Percentiles rank a stretch among this genome's conserved stretches.
These are phyloP conservation scores for Blastobotrys terrestris DNA, from an alignment of 805 yeast species.

Conservation along the genomic window DNA sequence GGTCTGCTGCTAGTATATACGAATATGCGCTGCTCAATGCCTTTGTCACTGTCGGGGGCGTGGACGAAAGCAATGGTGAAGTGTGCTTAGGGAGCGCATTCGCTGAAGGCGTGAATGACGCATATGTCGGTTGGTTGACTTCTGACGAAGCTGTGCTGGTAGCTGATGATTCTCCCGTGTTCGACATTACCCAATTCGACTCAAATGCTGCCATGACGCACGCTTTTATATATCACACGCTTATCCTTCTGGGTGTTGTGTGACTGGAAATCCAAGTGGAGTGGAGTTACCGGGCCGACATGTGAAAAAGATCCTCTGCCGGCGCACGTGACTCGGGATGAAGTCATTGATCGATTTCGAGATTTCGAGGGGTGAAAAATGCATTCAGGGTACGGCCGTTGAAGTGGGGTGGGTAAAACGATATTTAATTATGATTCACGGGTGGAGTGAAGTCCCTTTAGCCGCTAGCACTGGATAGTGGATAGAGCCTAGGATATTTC, in stretches of 20 bases:
- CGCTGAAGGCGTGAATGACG: constrained; percentile 32
- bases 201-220: constrained; percentile 12
- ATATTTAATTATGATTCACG: too few species aligned
- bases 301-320: neutral
- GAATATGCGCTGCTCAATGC: constrained; percentile 82
- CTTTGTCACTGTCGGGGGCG: constrained; percentile 87
- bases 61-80: constrained; percentile 77
- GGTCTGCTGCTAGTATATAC: constrained; percentile 66
- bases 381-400: too few species aligned
- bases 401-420: neutral
- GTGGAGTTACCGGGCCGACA: constrained; percentile 1
- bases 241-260: neutral
- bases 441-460: too few species aligned
- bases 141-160: constrained; percentile 2
- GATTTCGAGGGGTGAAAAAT: too few species aligned
- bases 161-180: constrained; percentile 1
- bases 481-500: too few species aligned
- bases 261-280: neutral
- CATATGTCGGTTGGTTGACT: constrained; percentile 25
- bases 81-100: constrained; percentile 42
- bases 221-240: neutral
- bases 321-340: neutral
- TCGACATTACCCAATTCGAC: constrained; percentile 9
- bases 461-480: too few species aligned
- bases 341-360: too few species aligned